phyloP scores from a whole-genome alignment of 2,329 filamentous ascomycete genomes.

The Rutstroemia sp. region DNA sequence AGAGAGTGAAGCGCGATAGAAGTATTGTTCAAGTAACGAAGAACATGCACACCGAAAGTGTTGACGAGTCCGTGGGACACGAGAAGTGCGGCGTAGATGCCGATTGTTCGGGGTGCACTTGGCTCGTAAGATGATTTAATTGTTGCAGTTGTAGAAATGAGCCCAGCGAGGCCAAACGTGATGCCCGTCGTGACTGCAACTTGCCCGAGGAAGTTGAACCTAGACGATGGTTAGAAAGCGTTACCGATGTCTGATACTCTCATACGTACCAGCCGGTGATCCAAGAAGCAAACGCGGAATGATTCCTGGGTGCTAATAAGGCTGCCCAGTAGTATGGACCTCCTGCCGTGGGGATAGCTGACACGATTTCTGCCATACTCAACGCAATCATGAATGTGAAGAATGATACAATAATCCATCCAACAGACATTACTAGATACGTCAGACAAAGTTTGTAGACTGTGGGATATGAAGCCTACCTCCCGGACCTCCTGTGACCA shows the following conservation, averaged over 20 bases:
- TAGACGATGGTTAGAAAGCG: slow-evolving; percentile 5
- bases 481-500: slow-evolving; percentile 47
- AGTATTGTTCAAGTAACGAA: slow-evolving; percentile 49
- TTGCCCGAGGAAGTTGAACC: slow-evolving; percentile 42
- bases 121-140: slow-evolving; percentile 37
- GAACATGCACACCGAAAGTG: slow-evolving; percentile 48
- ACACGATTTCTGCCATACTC: slow-evolving; percentile 52
- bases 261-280: slow-evolving; percentile 36
- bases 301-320: slow-evolving; percentile 42
- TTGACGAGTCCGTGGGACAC: slow-evolving; percentile 48
- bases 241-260: neutral
- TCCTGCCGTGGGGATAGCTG: slow-evolving; percentile 49
- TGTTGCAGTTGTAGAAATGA: slow-evolving; percentile 39
- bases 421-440: slow-evolving; percentile 41
- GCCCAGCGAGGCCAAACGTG: slow-evolving; percentile 37
- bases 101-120: slow-evolving; percentile 42
- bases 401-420: slow-evolving; percentile 48
- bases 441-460: neutral
- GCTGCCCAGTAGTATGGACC: slow-evolving; percentile 56
- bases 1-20: slow-evolving; percentile 48
- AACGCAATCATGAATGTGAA: slow-evolving; percentile 48
- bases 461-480: slow-evolving; percentile 33
- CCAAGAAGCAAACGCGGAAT: slow-evolving; percentile 39
- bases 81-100: slow-evolving; percentile 52
- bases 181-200: slow-evolving; percentile 43